phyloP scores from a whole-genome alignment of 169 alveolate genomes.

The Perkinsus chesapeaki region DNA sequence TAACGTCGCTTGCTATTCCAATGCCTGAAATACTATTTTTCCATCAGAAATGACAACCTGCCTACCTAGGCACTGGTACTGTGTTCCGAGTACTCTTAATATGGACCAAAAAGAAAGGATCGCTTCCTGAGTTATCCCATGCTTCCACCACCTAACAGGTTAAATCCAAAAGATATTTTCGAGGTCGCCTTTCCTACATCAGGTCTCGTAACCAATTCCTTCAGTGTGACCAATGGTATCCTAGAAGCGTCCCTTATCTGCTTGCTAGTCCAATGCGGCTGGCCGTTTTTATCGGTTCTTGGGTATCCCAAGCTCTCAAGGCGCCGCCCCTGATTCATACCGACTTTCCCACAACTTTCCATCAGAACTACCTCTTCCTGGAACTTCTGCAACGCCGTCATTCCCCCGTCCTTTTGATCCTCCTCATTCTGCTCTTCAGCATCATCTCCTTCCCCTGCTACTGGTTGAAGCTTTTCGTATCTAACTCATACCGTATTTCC shows the following conservation, averaged over 20 bases:
- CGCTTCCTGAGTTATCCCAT: slow-evolving; percentile 88
- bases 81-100: slow-evolving; percentile 85
- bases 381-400: neutral
- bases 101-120: slow-evolving; percentile 85
- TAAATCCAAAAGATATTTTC: neutral
- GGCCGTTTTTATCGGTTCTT: neutral
- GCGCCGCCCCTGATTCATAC: neutral
- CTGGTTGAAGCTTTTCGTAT: neutral
- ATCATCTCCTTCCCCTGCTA: neutral
- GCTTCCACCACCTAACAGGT: slow-evolving; percentile 68
- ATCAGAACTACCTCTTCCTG: neutral
- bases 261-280: neutral
- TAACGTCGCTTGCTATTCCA: slow-evolving; percentile 92
- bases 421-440: neutral
- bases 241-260: neutral
- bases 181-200: neutral
- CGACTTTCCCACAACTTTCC: too few relatives aligned
- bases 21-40: slow-evolving; percentile 60
- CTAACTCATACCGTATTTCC: neutral
- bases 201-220: neutral
- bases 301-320: neutral
- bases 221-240: neutral
- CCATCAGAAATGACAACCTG: neutral
- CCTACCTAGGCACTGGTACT: slow-evolving; percentile 82
- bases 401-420: neutral